Percentiles rank a stretch among this genome's conserved stretches.
Conservation (phyloP, 2,329 filamentous ascomycete species). For the Septoria linicola region DNA sequence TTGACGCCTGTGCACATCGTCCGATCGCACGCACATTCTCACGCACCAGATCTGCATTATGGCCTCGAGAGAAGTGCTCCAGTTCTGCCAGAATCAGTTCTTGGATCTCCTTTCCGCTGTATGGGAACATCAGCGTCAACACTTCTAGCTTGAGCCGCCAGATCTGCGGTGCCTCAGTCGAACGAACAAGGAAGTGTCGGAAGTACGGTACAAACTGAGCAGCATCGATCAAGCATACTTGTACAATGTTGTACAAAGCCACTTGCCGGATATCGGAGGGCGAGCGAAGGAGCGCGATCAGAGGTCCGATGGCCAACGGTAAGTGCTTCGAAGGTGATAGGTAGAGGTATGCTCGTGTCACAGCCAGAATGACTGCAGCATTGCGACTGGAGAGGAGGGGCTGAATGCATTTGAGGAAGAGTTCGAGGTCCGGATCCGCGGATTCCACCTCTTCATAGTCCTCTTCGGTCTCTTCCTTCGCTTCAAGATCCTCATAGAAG, state of each 20-base stretch:
- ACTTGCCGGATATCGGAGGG: slow-evolving; percentile 86
- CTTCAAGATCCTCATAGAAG: slow-evolving; percentile 73
- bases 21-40: slow-evolving; percentile 93
- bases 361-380: slow-evolving; percentile 84
- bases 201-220: slow-evolving; percentile 82
- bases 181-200: slow-evolving; percentile 83
- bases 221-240: slow-evolving; percentile 77
- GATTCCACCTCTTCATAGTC: slow-evolving; percentile 58
- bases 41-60: slow-evolving; percentile 74
- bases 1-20: slow-evolving; percentile 76
- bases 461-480: slow-evolving; percentile 47
- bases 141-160: slow-evolving; percentile 93
- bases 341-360: slow-evolving; percentile 79
- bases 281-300: slow-evolving; percentile 80
- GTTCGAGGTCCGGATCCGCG: slow-evolving; percentile 76
- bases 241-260: slow-evolving; percentile 90
- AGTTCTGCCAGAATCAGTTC: slow-evolving; percentile 87
- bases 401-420: slow-evolving; percentile 75
- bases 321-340: slow-evolving; percentile 78
- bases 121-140: slow-evolving; percentile 84
- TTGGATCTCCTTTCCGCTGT: slow-evolving; percentile 72
- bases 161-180: slow-evolving; percentile 74
- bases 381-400: slow-evolving; percentile 91
- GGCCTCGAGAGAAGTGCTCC: slow-evolving; percentile 81
- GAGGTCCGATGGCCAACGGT: slow-evolving; percentile 71